phyloP scores from a whole-genome alignment of 1,284 basidiomycete species.

The Moesziomyces sp. region DNA sequence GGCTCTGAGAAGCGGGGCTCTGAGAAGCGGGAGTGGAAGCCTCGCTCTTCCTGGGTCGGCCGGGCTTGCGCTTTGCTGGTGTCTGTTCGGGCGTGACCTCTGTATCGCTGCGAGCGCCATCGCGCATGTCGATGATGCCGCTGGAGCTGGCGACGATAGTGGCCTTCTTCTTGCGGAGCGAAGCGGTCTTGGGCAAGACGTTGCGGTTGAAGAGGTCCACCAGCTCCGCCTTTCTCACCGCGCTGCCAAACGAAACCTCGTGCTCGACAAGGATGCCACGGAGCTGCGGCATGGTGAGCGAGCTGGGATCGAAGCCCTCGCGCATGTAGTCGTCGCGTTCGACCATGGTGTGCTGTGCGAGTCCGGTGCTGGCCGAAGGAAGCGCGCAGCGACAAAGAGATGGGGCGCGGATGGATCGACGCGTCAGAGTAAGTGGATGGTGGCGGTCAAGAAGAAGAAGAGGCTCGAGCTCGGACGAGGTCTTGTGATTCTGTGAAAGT shows the following conservation, averaged over 20 bases:
- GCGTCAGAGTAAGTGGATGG: not conserved
- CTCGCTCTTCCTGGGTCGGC: constrained; percentile 41
- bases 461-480: too few species aligned
- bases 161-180: constrained; percentile 73
- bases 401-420: not conserved
- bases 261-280: constrained; percentile 84
- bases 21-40: constrained; percentile 18
- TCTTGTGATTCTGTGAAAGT: constrained; percentile 7
- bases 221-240: constrained; percentile 86
- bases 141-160: constrained; percentile 67
- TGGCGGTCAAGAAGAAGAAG: not conserved
- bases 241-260: constrained; percentile 79
- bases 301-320: constrained; percentile 81
- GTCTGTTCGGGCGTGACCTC: constrained; percentile 28
- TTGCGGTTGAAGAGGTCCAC: constrained; percentile 79
- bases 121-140: constrained; percentile 70
- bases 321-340: constrained; percentile 75
- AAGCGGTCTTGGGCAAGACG: constrained; percentile 42
- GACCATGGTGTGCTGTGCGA: constrained; percentile 25
- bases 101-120: constrained; percentile 6
- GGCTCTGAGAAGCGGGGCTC: constrained; percentile 11
- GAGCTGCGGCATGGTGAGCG: constrained; percentile 83
- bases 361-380: not conserved
- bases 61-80: constrained; percentile 40
- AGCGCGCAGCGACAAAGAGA: not conserved